Evolutionary conservation across 305 asterid genomes (phyloP).

Genomic region (Solanum aculeatissimum): DNA sequence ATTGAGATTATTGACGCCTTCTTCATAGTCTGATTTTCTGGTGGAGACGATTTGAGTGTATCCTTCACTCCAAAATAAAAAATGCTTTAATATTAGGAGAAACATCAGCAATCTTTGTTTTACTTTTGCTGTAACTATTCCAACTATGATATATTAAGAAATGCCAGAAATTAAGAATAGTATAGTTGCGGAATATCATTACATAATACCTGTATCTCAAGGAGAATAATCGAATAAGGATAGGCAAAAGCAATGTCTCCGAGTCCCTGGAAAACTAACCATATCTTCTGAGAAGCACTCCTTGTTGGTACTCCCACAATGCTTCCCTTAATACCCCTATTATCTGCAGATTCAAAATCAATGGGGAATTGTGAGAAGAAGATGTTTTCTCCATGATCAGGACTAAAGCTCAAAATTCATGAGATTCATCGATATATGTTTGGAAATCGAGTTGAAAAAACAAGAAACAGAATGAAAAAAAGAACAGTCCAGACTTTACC

Average conservation of each 20-base stretch:
- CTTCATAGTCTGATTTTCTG: slow-evolving; percentile 53
- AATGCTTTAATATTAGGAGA: background rate
- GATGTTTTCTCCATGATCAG: background rate
- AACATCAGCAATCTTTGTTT: background rate
- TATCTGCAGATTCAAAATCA: slow-evolving; percentile 22
- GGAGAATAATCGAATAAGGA: slow-evolving; percentile 52
- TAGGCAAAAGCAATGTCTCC: slow-evolving; percentile 68
- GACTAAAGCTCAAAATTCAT: background rate
- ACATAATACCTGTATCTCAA: slow-evolving; percentile 53
- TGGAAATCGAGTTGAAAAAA: background rate
- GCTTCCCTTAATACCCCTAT: slow-evolving; percentile 41
- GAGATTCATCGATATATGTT: background rate
- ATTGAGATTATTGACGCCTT: slow-evolving; percentile 45
- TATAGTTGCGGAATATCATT: background rate
- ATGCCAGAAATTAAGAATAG: background rate
- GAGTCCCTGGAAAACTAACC: slow-evolving; percentile 55
- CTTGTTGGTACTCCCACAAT: slow-evolving; percentile 34
- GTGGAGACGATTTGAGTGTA: slow-evolving; percentile 64
- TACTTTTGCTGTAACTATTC: background rate
- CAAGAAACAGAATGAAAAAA: background rate
- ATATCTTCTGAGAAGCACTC: slow-evolving; percentile 28
- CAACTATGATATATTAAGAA: background rate
- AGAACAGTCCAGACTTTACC: slow-evolving; percentile 16
- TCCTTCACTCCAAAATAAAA: slow-evolving; percentile 28
- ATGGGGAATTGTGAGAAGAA: background rate